Evolutionary conservation across 148 eudicot species (phyloP), one percentile per base, ranked within the genome.

Genomic region (Vaccinium vitisidaea): DNA sequence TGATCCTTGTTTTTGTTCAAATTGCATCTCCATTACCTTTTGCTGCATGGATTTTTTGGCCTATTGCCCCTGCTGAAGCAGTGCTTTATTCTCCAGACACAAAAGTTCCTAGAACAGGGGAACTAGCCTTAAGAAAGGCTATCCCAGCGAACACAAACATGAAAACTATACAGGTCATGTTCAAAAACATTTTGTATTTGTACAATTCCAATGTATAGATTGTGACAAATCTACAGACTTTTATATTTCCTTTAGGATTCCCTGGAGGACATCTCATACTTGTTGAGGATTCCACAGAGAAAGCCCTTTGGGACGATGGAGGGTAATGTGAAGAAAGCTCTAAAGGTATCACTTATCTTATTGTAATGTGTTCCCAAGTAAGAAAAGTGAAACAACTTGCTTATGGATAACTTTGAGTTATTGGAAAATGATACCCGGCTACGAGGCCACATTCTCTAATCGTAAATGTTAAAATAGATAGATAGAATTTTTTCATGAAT

Each of bases 291-390:
- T 88, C 98, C 99, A 18, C 99, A 97, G 87, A 90, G 99, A 85
- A 97, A 95, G 85, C 99, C 99, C 43, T 97, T 87, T 80, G 95
- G 98, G 88, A 97, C 99, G 19, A 97, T 97, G 99, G 99, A 97
- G 88, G 97, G 98, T 53, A 97, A 95, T 83, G 96, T 97, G 76
- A 95, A 97, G 87, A 97, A 93, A 88, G 95, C 98, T 55, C 80
- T 97, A 2, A 97, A 95, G 98, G 99, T 94, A 91, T 69, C 46
- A 69, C 74, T 87, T 19, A 75, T 84, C 15, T 30, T 27, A 70
- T 36, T 50, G 21, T 43, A 30, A 76, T 46, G 46, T 19, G 15
- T 56, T 69, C 25, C 23, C 52, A 19, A 23, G 71, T 76, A 77
- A 43, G 46, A 43, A 43, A 43, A 43, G 48, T 52, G 49, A 36